Evolutionary conservation across 73 alveolate genomes (phyloP).

Genomic region (Durusdinium trenchii): DNA sequence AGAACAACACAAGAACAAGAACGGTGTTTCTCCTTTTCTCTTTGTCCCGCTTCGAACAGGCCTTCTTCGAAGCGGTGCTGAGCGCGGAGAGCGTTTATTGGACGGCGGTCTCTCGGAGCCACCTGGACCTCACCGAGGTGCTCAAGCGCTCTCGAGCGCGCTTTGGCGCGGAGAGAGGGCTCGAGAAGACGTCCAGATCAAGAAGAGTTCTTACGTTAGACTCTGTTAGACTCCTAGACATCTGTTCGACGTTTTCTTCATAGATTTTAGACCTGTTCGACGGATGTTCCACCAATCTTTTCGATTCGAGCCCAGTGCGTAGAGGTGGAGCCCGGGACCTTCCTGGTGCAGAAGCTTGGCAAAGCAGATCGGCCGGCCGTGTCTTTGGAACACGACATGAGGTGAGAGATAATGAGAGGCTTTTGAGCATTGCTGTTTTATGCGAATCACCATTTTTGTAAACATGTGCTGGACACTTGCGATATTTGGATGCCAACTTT

Average conservation of each 20-base stretch:
- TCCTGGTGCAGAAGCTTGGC: slow-evolving; percentile 65
- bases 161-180: too few species aligned
- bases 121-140: slow-evolving; percentile 68
- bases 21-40: not conserved
- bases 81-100: slow-evolving; percentile 73
- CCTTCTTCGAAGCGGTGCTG: slow-evolving; percentile 70
- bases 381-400: not conserved
- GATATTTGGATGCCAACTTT: not conserved
- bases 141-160: too few species aligned
- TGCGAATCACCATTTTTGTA: not conserved
- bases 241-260: too few species aligned
- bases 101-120: slow-evolving; percentile 89
- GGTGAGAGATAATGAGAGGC: too few species aligned
- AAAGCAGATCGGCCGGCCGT: not conserved
- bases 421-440: not conserved
- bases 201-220: too few species aligned
- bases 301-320: too few species aligned
- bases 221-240: too few species aligned
- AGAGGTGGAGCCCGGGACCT: slow-evolving; percentile 80
- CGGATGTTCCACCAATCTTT: too few species aligned
- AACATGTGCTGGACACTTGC: not conserved
- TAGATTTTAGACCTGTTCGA: too few species aligned
- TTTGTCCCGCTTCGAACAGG: too few species aligned
- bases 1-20: too few species aligned
- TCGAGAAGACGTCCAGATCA: too few species aligned